Evolutionary conservation across 163 green algal genomes (phyloP), one percentile per base, ranked within the genome.

Genomic region (Chlamydomonas reinhardtii): DNA sequence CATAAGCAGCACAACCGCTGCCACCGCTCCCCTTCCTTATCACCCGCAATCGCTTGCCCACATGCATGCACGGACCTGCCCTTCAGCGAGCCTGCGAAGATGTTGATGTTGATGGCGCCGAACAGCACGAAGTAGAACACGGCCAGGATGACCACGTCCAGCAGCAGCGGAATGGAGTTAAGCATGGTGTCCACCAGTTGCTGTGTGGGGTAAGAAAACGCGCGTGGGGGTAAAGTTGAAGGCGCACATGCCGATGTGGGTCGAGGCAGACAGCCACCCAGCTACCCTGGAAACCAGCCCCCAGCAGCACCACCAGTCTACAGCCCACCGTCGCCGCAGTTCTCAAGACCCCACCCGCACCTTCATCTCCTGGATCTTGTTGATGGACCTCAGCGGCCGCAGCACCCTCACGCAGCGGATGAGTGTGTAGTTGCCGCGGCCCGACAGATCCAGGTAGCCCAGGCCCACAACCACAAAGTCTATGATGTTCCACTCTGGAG

Each of bases 381-480:
- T 91, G 83, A 96, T 94, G 20, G 92, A 92, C 24, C 93, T 74
- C 68, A 96, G 86, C 0, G 93, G 92, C 9, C 93, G 83, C 72
- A 96, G 83, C 52, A 94, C 93, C 27, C 93, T 80, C 43, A 96
- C 83, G 6, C 83, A 76, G 22, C 93, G 83, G 39, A 96, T 83
- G 31, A 87, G 83, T 35, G 92, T 93, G 65, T 90, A 90, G 84
- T 93, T 94, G n/a, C 79, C 87, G 16, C 62, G 82, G 37, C 78
- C 61, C 6, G 87, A 22, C 43, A 92, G 81, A 25, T 92, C 86
- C 64, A 94, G n/a, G 74, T 81, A 90, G 52, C 90, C 92, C 54
- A 94, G 66, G 16, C 88, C 76, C 29, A 96, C 91, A n/a, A 94
- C 91, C 17, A 84, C 32, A 59, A 91, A 92, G 73, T 95, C 93